phyloP scores from a whole-genome alignment of 495 filamentous ascomycete genomes.

The Aspergillus hancockii region DNA sequence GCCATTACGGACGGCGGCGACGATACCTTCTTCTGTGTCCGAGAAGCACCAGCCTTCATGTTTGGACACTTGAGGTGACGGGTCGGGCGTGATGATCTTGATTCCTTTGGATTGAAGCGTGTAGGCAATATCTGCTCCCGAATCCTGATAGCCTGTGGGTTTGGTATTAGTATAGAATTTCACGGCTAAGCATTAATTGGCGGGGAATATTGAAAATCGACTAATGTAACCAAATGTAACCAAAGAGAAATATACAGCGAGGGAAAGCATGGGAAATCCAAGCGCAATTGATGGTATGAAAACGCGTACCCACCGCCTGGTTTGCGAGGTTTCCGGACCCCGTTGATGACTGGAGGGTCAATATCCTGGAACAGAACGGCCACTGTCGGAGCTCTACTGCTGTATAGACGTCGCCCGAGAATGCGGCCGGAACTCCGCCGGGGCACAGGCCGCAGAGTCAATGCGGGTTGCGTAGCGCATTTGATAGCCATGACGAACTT shows the following conservation, averaged over 20 bases:
- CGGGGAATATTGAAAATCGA: no score
- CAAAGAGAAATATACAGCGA: no score
- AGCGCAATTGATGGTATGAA: no score
- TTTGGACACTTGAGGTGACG: conserved; percentile 16
- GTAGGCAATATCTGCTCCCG: conserved; percentile 39
- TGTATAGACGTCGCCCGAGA: background rate
- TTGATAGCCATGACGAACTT: no score
- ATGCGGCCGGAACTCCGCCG: background rate
- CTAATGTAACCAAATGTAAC: no score
- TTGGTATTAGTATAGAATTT: no score
- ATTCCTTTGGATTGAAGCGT: conserved; percentile 26
- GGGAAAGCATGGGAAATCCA: no score
- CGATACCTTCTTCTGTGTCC: conserved; percentile 38
- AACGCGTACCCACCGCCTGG: conserved; percentile 31
- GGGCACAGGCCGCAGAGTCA: no score
- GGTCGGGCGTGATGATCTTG: conserved; percentile 20
- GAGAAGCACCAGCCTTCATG: conserved; percentile 38
- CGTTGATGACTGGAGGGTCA: conserved; percentile 32
- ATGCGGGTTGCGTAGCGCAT: no score
- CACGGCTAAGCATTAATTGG: no score
- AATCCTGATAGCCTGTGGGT: conserved; percentile 39
- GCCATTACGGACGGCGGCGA: conserved; percentile 30
- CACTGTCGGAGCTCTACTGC: conserved; percentile 12
- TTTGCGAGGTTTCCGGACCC: conserved; percentile 31
- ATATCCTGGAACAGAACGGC: conserved; percentile 32